Evolutionary conservation across 1,284 basidiomycete genomes (phyloP).

Genomic region (Vanrija pseudolonga): DNA sequence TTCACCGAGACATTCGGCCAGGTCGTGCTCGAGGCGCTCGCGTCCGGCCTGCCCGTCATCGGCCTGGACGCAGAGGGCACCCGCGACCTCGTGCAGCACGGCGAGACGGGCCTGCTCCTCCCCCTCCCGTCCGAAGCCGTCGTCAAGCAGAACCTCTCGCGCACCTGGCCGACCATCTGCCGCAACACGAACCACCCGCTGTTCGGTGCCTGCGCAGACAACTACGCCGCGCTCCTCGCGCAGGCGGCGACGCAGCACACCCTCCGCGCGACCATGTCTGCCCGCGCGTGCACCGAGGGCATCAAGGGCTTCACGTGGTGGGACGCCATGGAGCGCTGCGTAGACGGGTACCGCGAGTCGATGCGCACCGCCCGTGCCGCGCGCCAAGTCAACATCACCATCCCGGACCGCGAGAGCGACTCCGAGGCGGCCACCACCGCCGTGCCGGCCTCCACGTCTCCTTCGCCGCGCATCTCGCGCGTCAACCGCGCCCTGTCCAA

Average conservation of each 20-base stretch:
- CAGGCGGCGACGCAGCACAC: conserved; percentile 42
- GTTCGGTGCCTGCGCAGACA: conserved; percentile 45
- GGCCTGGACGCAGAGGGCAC: conserved; percentile 59
- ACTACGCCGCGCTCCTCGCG: conserved; percentile 53
- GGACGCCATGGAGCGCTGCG: conserved; percentile 57
- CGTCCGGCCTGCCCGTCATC: conserved; percentile 57
- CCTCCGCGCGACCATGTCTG: conserved; percentile 50
- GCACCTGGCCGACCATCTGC: conserved; percentile 40
- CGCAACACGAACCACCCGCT: conserved; percentile 37
- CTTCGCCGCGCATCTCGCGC: conserved; percentile 16
- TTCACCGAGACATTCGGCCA: conserved; percentile 59
- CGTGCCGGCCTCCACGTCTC: not conserved
- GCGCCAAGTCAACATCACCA: conserved; percentile 7
- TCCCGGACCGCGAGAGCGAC: conserved; percentile 4
- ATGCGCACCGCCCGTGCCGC: conserved; percentile 26
- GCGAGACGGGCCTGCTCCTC: conserved; percentile 52
- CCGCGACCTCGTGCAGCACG: conserved; percentile 55
- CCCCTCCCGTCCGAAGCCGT: conserved; percentile 31
- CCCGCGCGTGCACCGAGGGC: conserved; percentile 47
- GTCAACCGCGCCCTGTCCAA: conserved; percentile 25
- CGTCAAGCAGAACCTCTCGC: conserved; percentile 13
- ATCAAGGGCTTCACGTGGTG: conserved; percentile 54
- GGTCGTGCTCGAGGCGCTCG: conserved; percentile 57
- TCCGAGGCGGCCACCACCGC: not conserved
- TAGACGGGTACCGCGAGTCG: conserved; percentile 54